phyloP scores from a whole-genome alignment of 306 rosid genomes.

The Datisca glomerata region DNA sequence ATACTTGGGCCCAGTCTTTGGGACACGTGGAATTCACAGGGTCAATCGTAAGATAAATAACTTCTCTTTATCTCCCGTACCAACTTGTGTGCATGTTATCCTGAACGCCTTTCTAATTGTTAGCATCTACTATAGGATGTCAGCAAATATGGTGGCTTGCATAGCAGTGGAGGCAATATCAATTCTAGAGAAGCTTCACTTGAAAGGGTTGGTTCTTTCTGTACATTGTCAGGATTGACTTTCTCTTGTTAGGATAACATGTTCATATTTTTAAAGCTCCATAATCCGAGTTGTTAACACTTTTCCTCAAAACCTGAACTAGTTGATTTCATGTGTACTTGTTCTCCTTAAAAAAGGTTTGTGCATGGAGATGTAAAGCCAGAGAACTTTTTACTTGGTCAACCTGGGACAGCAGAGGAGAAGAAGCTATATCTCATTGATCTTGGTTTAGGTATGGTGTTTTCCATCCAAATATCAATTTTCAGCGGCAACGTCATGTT shows the following conservation, averaged over 20 bases:
- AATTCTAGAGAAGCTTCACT: slow-evolving; percentile 89
- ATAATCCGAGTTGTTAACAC: neutral
- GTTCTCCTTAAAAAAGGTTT: slow-evolving; percentile 29
- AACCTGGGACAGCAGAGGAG: slow-evolving; percentile 78
- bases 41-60: slow-evolving; percentile 59
- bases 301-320: neutral
- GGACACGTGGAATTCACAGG: slow-evolving; percentile 84
- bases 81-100: neutral
- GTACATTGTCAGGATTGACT: neutral
- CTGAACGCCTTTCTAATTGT: slow-evolving; percentile 11
- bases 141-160: slow-evolving; percentile 88
- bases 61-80: slow-evolving; percentile 5
- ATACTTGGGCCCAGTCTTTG: slow-evolving; percentile 95
- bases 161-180: slow-evolving; percentile 94
- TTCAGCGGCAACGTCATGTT: neutral
- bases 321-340: neutral
- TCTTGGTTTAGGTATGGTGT: slow-evolving; percentile 76
- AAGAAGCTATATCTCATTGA: slow-evolving; percentile 86
- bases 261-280: neutral
- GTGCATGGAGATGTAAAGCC: slow-evolving; percentile 98
- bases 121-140: slow-evolving; percentile 49
- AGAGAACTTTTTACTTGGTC: slow-evolving; percentile 93
- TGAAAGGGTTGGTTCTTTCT: slow-evolving; percentile 55
- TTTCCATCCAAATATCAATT: neutral
- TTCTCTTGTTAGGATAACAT: neutral